Evolutionary conservation across 176 grass and related monocot genomes (phyloP).

Genomic region (Metroxylon sagu): DNA sequence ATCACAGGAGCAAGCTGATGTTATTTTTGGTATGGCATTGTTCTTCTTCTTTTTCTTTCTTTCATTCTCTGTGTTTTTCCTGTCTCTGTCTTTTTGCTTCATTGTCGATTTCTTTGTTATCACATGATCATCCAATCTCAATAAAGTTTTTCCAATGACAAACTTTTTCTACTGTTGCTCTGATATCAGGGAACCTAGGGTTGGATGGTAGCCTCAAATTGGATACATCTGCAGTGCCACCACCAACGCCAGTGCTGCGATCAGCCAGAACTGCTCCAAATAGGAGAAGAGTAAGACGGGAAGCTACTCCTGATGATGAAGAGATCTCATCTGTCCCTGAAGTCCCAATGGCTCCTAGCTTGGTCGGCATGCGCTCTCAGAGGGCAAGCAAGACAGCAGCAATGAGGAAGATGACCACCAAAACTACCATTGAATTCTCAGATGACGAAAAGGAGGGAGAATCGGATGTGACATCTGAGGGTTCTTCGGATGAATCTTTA

Average conservation of each 20-base stretch:
- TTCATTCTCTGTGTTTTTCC: background rate
- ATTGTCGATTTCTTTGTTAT: background rate
- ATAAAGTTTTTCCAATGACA: too few relatives aligned
- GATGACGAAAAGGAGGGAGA: conserved; percentile 6
- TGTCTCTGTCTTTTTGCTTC: background rate
- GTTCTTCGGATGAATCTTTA: conserved; percentile 23
- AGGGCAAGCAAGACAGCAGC: conserved; percentile 80
- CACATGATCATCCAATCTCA: too few relatives aligned
- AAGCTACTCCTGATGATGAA: conserved; percentile 10
- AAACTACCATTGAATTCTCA: conserved; percentile 2
- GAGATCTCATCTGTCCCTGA: conserved; percentile 13
- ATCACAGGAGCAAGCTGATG: conserved; percentile 39
- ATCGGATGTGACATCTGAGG: conserved; percentile 45
- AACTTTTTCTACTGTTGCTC: background rate
- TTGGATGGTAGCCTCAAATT: conserved; percentile 39
- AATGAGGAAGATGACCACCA: conserved; percentile 53
- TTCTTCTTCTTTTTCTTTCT: background rate
- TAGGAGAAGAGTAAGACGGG: conserved; percentile 50
- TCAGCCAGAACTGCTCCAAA: conserved; percentile 38
- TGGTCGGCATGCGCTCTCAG: conserved; percentile 34
- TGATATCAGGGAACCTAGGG: conserved; percentile 59
- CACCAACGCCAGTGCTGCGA: conserved; percentile 54
- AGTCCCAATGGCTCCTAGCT: conserved; percentile 33
- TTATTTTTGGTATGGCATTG: conserved; percentile 39
- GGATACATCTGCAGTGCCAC: conserved; percentile 25